Evolutionary conservation across 768 basidiomycete species (phyloP), one percentile per base, ranked within the genome.

Genomic region (Pisolithus albus): DNA sequence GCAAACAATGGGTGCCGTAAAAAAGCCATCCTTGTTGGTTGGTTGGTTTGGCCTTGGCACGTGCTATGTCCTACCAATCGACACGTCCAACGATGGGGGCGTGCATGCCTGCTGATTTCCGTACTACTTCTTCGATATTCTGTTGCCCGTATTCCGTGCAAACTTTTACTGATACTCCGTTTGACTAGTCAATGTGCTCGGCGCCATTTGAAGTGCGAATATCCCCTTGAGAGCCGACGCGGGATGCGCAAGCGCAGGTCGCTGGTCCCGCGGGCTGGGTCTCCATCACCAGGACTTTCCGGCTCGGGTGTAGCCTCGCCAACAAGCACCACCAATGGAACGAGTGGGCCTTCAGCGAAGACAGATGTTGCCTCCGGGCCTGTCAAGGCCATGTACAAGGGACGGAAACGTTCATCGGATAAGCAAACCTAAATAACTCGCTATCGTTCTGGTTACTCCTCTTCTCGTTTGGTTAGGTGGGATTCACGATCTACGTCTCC

Each of bases 141-240:
- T 43, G 21, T 23, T 24, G 19, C 11, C 21, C 41, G 19, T 43
- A 21, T 13, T 40, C 21, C 19, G 21, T 23, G 18, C 15, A 44
- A 56, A 26, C 37, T 16, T 45, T 47, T 55, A 41, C 61, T 71
- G n/a, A 66, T 56, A 54, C 46, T 59, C 39, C 42, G 63, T 57
- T 56, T 52, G 11, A 34, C 46, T 62, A 88, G 86, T 65, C 86
- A 88, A 72, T 88, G 86, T 61, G 79, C 79, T 47, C 75, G 84
- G 39, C 80, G 86, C 23, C 78, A 79, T 28, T 77, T 87, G 45
- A 78, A 73, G 51, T 88, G 86, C 63, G 83, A 83, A 59, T 88
- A 85, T 57, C 86, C 86, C 1, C 66, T 72, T 6, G 83, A 84
- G 64, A 86, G 84, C 58, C 74, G 83, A 34, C 75, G 86, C 16